A percentile compares a stretch with the other conserved stretches of the same genome.
phyloP scores from a whole-genome alignment of 768 basidiomycete genomes.

The Neoboletus brunneissimus region DNA sequence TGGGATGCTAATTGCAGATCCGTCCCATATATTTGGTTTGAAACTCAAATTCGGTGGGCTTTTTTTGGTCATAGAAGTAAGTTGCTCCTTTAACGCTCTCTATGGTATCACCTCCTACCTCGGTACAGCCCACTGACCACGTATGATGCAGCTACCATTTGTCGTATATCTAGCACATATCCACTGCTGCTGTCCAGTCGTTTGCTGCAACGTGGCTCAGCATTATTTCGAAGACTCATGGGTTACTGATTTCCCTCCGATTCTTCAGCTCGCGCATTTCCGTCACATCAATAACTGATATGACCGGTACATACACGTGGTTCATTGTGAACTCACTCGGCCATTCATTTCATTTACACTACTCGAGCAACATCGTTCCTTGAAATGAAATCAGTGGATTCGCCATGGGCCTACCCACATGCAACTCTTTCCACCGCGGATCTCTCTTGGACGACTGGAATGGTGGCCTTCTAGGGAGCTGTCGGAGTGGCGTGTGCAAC shows the following conservation, averaged over 20 bases:
- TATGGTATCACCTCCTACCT: not conserved
- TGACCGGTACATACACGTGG: constrained; percentile 5
- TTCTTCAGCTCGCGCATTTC: constrained; percentile 2
- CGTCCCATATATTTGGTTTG: not conserved
- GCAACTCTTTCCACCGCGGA: constrained; percentile 6
- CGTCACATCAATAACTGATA: not conserved
- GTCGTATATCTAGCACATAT: not conserved
- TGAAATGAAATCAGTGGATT: constrained; percentile 6
- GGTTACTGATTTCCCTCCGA: not conserved
- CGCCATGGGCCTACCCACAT: constrained; percentile 1
- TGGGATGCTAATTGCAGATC: not conserved
- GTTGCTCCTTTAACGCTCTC: not conserved
- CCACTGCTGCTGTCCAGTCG: not conserved
- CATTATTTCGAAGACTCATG: not conserved
- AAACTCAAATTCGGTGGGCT: not conserved
- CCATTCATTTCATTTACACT: not conserved
- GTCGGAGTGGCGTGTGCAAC: not conserved
- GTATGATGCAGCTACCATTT: not conserved
- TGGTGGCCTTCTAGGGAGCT: not conserved
- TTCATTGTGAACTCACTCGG: not conserved
- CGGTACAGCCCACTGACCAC: not conserved
- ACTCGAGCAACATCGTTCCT: constrained; percentile 1
- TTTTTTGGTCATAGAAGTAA: not conserved
- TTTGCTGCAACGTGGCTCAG: not conserved
- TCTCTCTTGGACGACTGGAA: not conserved